Base-by-base conservation (phyloP, 805 yeast genomes). In the Cyberlindnera japonica region DNA sequence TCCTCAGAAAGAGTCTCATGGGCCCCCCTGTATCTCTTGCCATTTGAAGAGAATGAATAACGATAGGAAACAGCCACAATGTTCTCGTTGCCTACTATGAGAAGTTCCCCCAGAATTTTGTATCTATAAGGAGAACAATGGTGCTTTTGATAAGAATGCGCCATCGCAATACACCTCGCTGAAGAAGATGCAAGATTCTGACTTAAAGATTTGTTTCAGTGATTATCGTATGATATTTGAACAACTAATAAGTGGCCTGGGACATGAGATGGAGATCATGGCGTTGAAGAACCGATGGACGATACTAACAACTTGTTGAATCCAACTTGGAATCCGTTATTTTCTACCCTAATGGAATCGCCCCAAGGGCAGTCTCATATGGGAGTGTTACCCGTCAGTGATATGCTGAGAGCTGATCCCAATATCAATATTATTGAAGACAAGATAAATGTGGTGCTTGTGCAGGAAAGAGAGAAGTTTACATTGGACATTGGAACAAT, bases 51-150 rank as follows among this genome's bases (percentile, higher is more conserved):
- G 46, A 11, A 43, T 38, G 40, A 38, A 32, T 31, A 38, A 43
- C 15, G 46, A 43, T 17, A 22, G 46, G 12, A 10, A 16, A 15
- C 15, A 21, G 32, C 46, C 46, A 9, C 22, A 32, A 13, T 43
- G 46, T 25, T 12, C 42, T 6, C 39, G 46, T 4, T 43, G 46
- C 26, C 35, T 38, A 12, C 40, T 38, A 31, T 32, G 38, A 12
- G 43, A 43, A 7, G 40, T 43, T 6, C 46, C 46, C 16, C 11
- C 4, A 16, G 41, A 34, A 22, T 34, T 42, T 25, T 42, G 45
- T 30, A 32, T 37, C 26, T 37, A 36, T 25, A 22, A 41, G 11
- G 41, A 34, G 27, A 30, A 21, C 37, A 31, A 20, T 26, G 33
- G 33, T 6, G 34, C 26, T 16, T 27, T 20, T 20, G 44, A 37